Base-by-base conservation (phyloP, 345 rosid species). In the Gossypium sturtianum region DNA sequence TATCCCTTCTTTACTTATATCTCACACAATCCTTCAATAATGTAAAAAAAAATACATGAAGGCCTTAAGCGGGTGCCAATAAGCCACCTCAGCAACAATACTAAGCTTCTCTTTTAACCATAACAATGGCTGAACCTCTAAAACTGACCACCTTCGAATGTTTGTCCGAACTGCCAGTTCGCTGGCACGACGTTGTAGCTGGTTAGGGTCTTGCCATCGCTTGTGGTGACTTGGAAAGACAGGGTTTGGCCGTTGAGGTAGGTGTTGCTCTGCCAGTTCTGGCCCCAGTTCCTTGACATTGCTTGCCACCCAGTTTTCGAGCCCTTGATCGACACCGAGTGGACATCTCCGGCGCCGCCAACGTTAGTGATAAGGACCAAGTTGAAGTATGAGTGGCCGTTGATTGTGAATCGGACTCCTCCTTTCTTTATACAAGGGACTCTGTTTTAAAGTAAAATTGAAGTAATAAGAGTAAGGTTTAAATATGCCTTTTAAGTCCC, bases 201-300 rank as follows among this genome's bases (percentile, higher is more conserved):
- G 12, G 92, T 86, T 16, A 91, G 53, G 5, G 95, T 94, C 47
- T 81, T 80, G 4, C 98, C 98, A 60, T 94, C 96, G 61, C 98
- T 92, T 3, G 98, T 83, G 34, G 97, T 94, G 61, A 94, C 96
- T 44, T 91, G 98, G 63, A 92, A 91, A 0, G 98, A 94, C 52
- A 94, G 88, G 73, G 87, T 82, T 74, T 92, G 99, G 53, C 88
- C 98, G 53, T 94, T 87, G 49, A 94, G 80, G 78, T 87, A 84
- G 27, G 91, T 81, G 58, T 92, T 94, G 88, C 98, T 94, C 76
- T 94, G 98, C 98, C 98, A 94, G 80, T 94, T 94, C 78, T 94
- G 98, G 16, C 98, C 98, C 98, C 98, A 94, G 29, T 94, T 94
- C 71, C 98, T 86, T n/a, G 98, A 92, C 98, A 94, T 85, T 10